Evolutionary conservation across 2,329 filamentous ascomycete genomes (phyloP).

Genomic region (Talaromyces atroroseus): DNA sequence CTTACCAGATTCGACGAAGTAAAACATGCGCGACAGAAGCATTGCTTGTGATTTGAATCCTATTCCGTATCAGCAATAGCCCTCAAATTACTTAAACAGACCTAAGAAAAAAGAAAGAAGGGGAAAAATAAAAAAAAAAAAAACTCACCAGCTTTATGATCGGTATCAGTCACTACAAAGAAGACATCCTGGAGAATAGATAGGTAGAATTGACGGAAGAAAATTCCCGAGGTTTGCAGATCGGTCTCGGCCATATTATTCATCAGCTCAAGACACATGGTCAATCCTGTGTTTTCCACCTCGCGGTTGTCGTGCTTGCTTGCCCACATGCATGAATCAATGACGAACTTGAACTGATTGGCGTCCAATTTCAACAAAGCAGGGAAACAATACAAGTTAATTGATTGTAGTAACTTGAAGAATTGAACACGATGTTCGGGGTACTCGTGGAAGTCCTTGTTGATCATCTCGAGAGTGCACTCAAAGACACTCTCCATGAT

Average conservation of each 20-base stretch:
- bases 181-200: conserved; percentile 96
- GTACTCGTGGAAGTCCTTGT: conserved; percentile 99
- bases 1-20: conserved; percentile 84
- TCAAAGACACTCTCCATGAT: conserved; percentile 99
- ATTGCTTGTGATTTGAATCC: conserved; percentile 96
- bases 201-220: conserved; percentile 97
- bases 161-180: conserved; percentile 93
- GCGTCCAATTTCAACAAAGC: conserved; percentile 90
- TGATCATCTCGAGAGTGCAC: conserved; percentile 98
- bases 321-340: conserved; percentile 99
- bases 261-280: conserved; percentile 96
- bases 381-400: conserved; percentile 96
- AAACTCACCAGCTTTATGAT: conserved; percentile 78
- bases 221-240: conserved; percentile 76
- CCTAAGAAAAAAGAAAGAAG: neutral
- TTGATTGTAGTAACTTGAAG: conserved; percentile 91
- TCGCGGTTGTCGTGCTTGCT: conserved; percentile 99
- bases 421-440: conserved; percentile 99
- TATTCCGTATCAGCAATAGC: conserved; percentile 17
- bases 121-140: no score
- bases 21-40: conserved; percentile 91
- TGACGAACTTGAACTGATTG: conserved; percentile 97
- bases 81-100: neutral
- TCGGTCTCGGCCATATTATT: conserved; percentile 96
- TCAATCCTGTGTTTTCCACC: conserved; percentile 90